Evolutionary conservation across 1,284 basidiomycete species (phyloP).

Genomic region (Inonotus obliquus): DNA sequence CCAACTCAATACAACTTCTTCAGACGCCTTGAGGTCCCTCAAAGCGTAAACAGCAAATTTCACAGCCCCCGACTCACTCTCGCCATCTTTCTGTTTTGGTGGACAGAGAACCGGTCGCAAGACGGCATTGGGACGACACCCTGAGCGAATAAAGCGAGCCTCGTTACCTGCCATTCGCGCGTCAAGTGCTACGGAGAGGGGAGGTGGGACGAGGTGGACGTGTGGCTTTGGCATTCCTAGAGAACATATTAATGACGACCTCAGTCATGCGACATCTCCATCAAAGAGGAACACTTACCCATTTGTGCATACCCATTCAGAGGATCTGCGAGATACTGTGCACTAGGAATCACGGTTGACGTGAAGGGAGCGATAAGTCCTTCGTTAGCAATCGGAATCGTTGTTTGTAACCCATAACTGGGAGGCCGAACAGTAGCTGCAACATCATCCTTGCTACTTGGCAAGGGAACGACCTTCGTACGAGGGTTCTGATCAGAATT

Average conservation of each 20-base stretch:
- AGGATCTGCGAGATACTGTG: constrained; percentile 59
- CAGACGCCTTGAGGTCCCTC: constrained; percentile 69
- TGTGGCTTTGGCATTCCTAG: constrained; percentile 63
- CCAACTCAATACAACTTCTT: constrained; percentile 92
- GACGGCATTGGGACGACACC: constrained; percentile 89
- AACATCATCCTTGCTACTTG: constrained; percentile 20
- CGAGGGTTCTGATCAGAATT: too few relatives aligned
- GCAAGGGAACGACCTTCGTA: constrained; percentile 19
- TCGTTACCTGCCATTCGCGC: constrained; percentile 75
- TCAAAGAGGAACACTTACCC: constrained; percentile 23
- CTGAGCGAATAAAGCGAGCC: constrained; percentile 73
- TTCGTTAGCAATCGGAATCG: constrained; percentile 42
- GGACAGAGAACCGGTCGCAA: constrained; percentile 70
- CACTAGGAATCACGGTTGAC: constrained; percentile 54
- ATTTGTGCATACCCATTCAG: constrained; percentile 68
- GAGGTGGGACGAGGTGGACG: constrained; percentile 79
- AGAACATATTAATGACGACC: background rate
- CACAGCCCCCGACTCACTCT: constrained; percentile 41
- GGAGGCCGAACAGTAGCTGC: constrained; percentile 44
- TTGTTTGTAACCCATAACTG: constrained; percentile 44
- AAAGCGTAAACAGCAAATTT: constrained; percentile 84
- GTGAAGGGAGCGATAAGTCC: constrained; percentile 53
- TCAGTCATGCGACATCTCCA: background rate
- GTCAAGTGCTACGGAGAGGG: constrained; percentile 80
- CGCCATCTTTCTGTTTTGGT: constrained; percentile 20